Conservation (phyloP, 225 moss, liverwort and hornwort genomes). For the Lunularia cruciata region DNA sequence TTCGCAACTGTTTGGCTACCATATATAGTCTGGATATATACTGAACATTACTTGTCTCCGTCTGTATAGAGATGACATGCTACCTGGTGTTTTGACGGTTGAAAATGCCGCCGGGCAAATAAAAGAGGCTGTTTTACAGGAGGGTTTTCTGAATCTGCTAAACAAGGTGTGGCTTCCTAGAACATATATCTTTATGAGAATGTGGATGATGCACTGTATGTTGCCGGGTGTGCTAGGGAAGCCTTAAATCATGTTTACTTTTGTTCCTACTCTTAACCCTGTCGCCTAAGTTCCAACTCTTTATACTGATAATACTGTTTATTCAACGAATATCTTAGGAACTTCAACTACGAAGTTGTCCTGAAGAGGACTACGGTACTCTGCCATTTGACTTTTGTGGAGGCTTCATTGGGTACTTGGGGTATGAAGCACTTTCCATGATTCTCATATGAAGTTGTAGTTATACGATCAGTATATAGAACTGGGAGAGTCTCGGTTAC, state of each 20-base stretch:
- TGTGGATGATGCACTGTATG: no score
- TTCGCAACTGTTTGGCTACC: no score
- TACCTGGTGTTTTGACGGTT: slow-evolving; percentile 66
- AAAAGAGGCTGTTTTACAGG: slow-evolving; percentile 58
- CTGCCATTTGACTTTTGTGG: slow-evolving; percentile 99
- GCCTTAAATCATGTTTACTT: no score
- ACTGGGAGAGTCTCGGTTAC: no score
- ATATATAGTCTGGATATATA: no score
- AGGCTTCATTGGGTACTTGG: slow-evolving; percentile 96
- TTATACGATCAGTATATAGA: no score
- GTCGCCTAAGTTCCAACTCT: not conserved
- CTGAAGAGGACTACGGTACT: slow-evolving; percentile 68
- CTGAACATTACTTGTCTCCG: no score
- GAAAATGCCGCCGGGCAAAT: slow-evolving; percentile 71
- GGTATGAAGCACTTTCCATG: slow-evolving; percentile 46
- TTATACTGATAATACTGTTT: not conserved
- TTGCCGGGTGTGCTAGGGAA: no score
- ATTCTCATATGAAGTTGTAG: not conserved
- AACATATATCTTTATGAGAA: no score
- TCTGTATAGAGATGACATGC: slow-evolving; percentile 51
- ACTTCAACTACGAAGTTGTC: slow-evolving; percentile 69
- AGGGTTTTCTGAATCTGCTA: slow-evolving; percentile 79
- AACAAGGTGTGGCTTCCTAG: slow-evolving; percentile 78
- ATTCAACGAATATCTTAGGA: slow-evolving; percentile 44
- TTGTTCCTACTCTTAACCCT: no score